Evolutionary conservation across 2,329 filamentous ascomycete genomes (phyloP), one percentile per base, ranked within the genome.

Genomic region (Nigrospora oryzae): DNA sequence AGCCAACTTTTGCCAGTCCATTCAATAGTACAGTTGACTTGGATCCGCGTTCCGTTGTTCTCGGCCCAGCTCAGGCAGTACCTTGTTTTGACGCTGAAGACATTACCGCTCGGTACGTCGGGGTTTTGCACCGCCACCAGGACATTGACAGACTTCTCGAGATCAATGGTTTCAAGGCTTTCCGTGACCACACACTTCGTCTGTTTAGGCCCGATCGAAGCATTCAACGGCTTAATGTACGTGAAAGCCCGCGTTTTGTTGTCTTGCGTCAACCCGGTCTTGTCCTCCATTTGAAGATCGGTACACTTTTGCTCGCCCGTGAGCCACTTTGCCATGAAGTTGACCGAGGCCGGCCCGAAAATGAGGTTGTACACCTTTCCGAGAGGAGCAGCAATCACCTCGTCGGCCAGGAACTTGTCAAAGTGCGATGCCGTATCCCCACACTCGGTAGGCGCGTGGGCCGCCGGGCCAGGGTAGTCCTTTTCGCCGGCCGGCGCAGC

Each of bases 1-100:
- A 98, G 70, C 93, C 93, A 98, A 69, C 90, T 96, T 74, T 97
- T 98, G 55, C 90, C 90, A 4, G 84, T 84, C 94, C 94, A 98
- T 59, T 98, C 94, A 37, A 96, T 86, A 2, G 82, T 84, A 62
- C 89, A 96, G 53, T 84, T 96, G 68, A 91, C 84, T 49, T 93
- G 81, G 30, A 98, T 69, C 28, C 89, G 79, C 1, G 94, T 98
- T 35, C 81, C 71, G 57, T 95, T 95, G 50, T 83, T 84, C 42
- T 93, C 82, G 4, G 83, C 89, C 93, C 93, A 98, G 42, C 87
- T 87, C 17, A 98, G 73, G 58, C 94, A 95, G 59, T 97, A 98
- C 55, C 86, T 87, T 3, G 93, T 98, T 66, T 96, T 97, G 38
- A 88, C 86, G 34, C 79, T 78, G 60, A 98, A 98, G 4, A 95